Evolutionary conservation across 257 asterid species (phyloP).

Genomic region (Voacanga thouarsii): DNA sequence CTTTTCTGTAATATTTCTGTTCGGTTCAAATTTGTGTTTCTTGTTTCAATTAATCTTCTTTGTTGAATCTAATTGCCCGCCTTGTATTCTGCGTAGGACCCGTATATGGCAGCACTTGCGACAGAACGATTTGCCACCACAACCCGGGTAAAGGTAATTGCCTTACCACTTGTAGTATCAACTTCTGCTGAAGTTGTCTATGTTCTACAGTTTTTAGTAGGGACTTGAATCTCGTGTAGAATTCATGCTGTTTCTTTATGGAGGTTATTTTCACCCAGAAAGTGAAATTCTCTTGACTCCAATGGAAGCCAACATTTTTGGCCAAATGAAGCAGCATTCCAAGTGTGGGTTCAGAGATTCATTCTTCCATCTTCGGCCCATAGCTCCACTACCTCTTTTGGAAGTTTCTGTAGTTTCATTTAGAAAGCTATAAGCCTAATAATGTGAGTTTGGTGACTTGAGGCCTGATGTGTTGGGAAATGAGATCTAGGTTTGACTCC

Average conservation of each 20-base stretch:
- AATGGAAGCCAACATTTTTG: neutral
- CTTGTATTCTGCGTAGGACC: slow-evolving; percentile 52
- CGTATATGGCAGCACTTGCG: slow-evolving; percentile 80
- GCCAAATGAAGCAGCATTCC: neutral
- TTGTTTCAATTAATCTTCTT: neutral
- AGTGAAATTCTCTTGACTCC: neutral
- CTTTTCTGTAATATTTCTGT: neutral
- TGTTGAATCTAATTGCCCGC: neutral
- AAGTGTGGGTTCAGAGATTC: neutral
- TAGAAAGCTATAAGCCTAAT: neutral
- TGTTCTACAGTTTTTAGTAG: neutral
- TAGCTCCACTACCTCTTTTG: neutral
- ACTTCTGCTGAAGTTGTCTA: neutral
- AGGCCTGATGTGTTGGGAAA: neutral
- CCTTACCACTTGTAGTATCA: neutral
- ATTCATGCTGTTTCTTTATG: neutral
- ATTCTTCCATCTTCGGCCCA: neutral
- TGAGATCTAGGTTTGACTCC: neutral
- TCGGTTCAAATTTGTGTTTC: neutral
- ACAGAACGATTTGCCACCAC: slow-evolving; percentile 66
- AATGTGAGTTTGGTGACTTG: neutral
- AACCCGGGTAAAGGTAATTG: slow-evolving; percentile 60
- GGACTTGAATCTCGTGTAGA: neutral
- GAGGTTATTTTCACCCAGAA: neutral
- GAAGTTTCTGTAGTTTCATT: neutral